phyloP scores from a whole-genome alignment of 2,329 filamentous ascomycete species.

The Raffaelea arxii region DNA sequence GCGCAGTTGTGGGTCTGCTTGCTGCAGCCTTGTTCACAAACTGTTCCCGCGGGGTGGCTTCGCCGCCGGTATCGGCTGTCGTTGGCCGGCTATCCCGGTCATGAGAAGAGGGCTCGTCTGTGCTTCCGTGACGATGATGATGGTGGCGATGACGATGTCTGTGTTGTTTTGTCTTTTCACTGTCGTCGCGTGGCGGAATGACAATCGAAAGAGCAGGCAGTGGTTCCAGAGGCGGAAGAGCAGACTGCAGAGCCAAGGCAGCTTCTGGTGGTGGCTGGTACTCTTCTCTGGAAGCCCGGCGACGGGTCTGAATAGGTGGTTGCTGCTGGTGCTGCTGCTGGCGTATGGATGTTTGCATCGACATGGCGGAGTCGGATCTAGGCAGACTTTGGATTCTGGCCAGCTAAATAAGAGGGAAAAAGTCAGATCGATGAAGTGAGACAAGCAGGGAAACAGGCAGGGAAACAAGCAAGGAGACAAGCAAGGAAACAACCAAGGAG shows the following conservation, averaged over 20 bases:
- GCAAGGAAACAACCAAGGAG: not conserved
- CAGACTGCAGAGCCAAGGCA: no score
- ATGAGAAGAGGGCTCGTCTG: no score
- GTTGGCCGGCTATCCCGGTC: no score
- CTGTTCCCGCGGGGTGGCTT: constrained; percentile 17
- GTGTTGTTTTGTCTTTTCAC: no score
- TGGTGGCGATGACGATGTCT: no score
- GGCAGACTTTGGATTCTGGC: constrained; percentile 15
- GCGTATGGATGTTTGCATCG: constrained; percentile 6
- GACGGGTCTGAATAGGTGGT: constrained; percentile 15
- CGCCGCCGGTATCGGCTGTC: no score
- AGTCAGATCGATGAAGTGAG: constrained; percentile 10
- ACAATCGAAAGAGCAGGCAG: no score
- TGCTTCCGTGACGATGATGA: no score
- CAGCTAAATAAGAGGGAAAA: constrained; percentile 13
- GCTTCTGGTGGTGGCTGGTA: constrained; percentile 14
- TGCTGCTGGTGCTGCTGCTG: no score
- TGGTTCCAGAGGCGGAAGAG: no score
- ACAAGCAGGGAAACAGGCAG: constrained; percentile 1
- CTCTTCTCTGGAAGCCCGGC: constrained; percentile 13
- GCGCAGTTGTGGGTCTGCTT: not conserved
- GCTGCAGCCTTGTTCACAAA: not conserved
- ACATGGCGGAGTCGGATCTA: constrained; percentile 3
- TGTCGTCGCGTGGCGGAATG: no score
- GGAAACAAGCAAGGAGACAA: constrained; percentile 8